These are phyloP conservation scores for Penicillium crustosum DNA, from an alignment of 2,329 filamentous ascomycete species.

Conservation along the genomic window DNA sequence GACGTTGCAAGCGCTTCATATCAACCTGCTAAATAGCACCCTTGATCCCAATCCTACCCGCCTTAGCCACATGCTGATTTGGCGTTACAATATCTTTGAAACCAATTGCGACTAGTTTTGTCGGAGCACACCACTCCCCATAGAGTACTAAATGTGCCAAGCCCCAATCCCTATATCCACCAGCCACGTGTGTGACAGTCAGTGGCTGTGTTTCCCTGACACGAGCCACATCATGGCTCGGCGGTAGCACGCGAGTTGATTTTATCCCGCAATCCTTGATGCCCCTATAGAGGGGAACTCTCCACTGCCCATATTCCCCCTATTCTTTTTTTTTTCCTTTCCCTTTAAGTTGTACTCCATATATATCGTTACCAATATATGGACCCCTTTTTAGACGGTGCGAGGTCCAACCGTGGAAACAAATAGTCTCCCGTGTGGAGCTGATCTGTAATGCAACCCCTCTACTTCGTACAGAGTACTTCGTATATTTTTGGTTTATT, in stretches of 20 bases:
- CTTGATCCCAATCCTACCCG: neutral
- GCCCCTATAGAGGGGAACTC: neutral
- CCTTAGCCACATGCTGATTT: neutral
- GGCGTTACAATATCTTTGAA: neutral
- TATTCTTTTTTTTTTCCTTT: neutral
- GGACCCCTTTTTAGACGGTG: neutral
- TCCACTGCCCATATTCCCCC: slow-evolving; percentile 5
- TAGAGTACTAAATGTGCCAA: neutral
- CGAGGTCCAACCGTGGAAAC: neutral
- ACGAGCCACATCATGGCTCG: slow-evolving; percentile 23
- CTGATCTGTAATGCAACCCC: slow-evolving; percentile 1
- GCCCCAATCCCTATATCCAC: neutral
- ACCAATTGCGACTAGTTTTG: neutral
- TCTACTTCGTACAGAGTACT: neutral
- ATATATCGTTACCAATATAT: neutral
- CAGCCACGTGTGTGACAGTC: slow-evolving; percentile 24
- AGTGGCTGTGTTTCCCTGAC: slow-evolving; percentile 23
- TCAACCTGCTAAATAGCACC: neutral
- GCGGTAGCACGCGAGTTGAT: neutral
- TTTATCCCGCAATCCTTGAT: neutral
- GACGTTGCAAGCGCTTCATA: neutral
- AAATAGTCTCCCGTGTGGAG: slow-evolving; percentile 8
- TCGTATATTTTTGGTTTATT: neutral
- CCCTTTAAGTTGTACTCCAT: neutral
- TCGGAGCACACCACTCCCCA: slow-evolving; percentile 2